These are phyloP conservation scores for Lactarius vividus DNA, from an alignment of 768 basidiomycete genomes.

Conservation along the genomic window DNA sequence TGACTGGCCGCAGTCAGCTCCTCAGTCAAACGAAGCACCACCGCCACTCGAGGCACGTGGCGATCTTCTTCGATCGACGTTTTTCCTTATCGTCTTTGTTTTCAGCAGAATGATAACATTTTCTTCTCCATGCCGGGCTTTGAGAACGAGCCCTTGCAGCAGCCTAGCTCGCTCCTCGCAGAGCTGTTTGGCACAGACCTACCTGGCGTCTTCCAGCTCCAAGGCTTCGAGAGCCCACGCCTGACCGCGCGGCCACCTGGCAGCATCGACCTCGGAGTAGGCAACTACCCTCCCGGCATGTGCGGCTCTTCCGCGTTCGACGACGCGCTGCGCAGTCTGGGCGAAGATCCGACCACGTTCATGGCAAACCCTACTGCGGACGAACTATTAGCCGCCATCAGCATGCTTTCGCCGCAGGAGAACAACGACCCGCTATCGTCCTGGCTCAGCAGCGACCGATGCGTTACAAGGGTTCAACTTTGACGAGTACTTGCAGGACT, in stretches of 20 bases:
- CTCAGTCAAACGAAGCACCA: neutral
- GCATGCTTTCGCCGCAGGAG: neutral
- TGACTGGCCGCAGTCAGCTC: constrained; percentile 3
- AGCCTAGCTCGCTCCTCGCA: neutral
- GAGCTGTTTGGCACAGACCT: neutral
- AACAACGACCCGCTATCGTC: neutral
- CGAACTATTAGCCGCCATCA: constrained; percentile 7
- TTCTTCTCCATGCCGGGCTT: constrained; percentile 7
- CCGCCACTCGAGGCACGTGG: constrained; percentile 6
- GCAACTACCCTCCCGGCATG: constrained; percentile 5
- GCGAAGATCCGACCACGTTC: constrained; percentile 10
- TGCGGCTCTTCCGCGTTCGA: constrained; percentile 4
- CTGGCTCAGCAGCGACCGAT: neutral
- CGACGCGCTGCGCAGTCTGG: neutral
- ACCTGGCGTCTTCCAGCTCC: neutral
- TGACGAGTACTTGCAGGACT: constrained; percentile 19
- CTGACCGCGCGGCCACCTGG: constrained; percentile 13
- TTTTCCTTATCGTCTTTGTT: neutral
- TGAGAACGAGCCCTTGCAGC: neutral
- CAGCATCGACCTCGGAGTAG: constrained; percentile 17
- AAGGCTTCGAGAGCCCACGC: neutral
- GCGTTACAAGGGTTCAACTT: constrained; percentile 9
- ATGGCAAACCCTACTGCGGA: constrained; percentile 11
- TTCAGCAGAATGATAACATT: constrained; percentile 1
- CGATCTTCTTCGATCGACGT: neutral